These are phyloP conservation scores for Fragaria vesca DNA, from an alignment of 306 rosid genomes.

Conservation along the genomic window DNA sequence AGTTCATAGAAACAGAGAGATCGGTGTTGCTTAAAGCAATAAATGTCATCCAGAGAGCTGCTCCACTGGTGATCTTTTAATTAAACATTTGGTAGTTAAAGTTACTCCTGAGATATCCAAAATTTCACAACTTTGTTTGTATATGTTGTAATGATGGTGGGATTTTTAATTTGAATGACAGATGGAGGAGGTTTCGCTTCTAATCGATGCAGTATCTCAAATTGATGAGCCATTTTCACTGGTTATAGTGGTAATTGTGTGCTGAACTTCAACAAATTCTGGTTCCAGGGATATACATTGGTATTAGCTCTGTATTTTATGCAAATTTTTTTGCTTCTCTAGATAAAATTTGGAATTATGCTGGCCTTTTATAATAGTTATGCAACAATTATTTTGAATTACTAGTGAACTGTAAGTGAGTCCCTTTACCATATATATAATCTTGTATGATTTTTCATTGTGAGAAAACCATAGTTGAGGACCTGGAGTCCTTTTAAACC, in stretches of 20 bases:
- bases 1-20: slow-evolving; percentile 65
- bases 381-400: slow-evolving; percentile 19
- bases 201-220: slow-evolving; percentile 79
- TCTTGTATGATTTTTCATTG: neutral
- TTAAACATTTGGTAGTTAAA: slow-evolving; percentile 74
- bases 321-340: slow-evolving; percentile 40
- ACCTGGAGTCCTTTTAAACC: neutral
- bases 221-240: slow-evolving; percentile 96
- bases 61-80: slow-evolving; percentile 99
- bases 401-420: neutral
- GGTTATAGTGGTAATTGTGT: slow-evolving; percentile 99
- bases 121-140: slow-evolving; percentile 27
- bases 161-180: slow-evolving; percentile 56
- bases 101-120: slow-evolving; percentile 30
- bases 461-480: neutral
- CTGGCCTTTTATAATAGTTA: slow-evolving; percentile 15
- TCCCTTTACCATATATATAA: neutral
- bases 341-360: slow-evolving; percentile 24
- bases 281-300: slow-evolving; percentile 96
- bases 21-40: slow-evolving; percentile 64
- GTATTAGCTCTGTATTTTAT: slow-evolving; percentile 98
- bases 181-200: slow-evolving; percentile 99
- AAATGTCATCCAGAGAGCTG: slow-evolving; percentile 78
- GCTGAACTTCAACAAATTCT: slow-evolving; percentile 99
- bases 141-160: slow-evolving; percentile 34